Evolutionary conservation across 2,329 filamentous ascomycete species (phyloP), one percentile per base, ranked within the genome.

Genomic region (Polytolypa hystricis): DNA sequence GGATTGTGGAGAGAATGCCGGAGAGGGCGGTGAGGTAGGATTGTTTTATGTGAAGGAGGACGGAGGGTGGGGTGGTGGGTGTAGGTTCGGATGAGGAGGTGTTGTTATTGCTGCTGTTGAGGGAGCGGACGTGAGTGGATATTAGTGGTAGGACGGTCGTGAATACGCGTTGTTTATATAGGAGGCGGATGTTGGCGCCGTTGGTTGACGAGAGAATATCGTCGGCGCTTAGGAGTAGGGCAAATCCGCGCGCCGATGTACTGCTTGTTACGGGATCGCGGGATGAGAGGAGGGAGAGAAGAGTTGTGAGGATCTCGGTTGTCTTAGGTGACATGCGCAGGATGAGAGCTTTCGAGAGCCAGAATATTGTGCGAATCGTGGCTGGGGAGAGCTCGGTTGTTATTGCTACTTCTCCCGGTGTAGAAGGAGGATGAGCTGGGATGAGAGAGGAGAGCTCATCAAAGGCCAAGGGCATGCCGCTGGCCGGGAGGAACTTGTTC

Each of bases 161-260:
- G 56, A 81, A 81, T 27, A 72, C 66, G 42, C 73, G 74, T 48
- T 81, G 77, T 49, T 76, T 78, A 45, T 73, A 70, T 2, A 81
- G 62, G 3, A 75, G 64, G 3, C 76, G 71, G 25, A 81, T 69
- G 12, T 67, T 66, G 42, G 75, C 78, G 42, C 74, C 69, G 46
- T 81, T 81, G 25, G 66, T 57, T 41, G 72, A 67, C 9, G 66
- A 74, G 23, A 81, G 57, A 15, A 81, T 60, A 42, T 78, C 73
- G 45, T 79, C 74, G 2, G 73, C 66, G 17, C 71, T 63, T 4
- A 81, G 64, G 3, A 81, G 64, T 6, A 71, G 70, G 10, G 66
- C 56, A 47, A 81, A 81, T 17, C 71, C 69, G 32, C 67, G 66
- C 1, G 76, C 71, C 23, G 73, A 64, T 9, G 59, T 62, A 27